Percentiles rank a stretch among this genome's conserved stretches.
These are phyloP conservation scores for Botrytis porri DNA, from an alignment of 2,329 filamentous ascomycete genomes.

Conservation along the genomic window DNA sequence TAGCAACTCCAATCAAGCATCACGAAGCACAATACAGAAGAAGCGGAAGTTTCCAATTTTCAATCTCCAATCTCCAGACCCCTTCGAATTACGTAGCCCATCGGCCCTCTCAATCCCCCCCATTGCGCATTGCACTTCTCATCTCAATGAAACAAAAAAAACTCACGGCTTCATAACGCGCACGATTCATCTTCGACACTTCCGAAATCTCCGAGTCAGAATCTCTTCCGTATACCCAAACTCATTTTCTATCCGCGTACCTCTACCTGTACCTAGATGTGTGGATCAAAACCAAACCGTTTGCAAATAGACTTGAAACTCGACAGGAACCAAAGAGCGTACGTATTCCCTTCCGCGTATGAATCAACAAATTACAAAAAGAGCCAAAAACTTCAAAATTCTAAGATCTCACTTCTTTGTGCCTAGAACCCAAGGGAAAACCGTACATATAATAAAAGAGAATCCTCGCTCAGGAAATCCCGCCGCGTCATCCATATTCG, in stretches of 20 bases:
- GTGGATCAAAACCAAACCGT: background rate
- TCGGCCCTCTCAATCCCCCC: too few relatives aligned
- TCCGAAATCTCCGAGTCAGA: background rate
- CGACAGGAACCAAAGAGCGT: background rate
- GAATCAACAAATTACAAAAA: background rate
- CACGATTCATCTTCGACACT: constrained; percentile 27
- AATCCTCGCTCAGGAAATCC: background rate
- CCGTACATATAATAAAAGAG: background rate
- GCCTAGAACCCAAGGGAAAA: background rate
- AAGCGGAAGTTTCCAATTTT: background rate
- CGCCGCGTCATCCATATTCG: background rate
- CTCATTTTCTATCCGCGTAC: background rate
- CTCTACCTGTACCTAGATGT: background rate
- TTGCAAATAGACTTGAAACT: background rate
- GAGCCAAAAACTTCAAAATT: background rate
- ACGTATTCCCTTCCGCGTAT: background rate
- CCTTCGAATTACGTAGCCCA: background rate
- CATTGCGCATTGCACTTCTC: background rate
- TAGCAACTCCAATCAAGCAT: background rate
- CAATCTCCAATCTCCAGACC: background rate
- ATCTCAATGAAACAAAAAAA: background rate
- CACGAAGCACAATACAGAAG: background rate
- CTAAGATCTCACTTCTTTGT: background rate
- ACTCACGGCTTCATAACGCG: constrained; percentile 33
- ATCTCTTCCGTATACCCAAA: background rate